phyloP scores from a whole-genome alignment of 2,329 filamentous ascomycete species.

The Aspergillus sp. region DNA sequence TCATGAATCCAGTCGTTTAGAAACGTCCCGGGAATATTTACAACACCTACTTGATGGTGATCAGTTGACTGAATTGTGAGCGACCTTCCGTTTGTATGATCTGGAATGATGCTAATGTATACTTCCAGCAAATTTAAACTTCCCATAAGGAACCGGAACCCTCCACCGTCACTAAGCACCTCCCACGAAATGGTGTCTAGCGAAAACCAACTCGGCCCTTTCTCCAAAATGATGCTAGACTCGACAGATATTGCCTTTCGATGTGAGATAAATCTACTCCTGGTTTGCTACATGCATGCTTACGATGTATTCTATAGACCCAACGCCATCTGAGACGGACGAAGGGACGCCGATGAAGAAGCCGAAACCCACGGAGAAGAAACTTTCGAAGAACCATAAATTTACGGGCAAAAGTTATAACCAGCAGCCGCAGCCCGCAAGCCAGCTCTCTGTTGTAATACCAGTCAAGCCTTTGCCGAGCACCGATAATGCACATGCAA shows the following conservation, averaged over 20 bases:
- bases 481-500: constrained; percentile 36
- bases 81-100: constrained; percentile 2
- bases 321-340: constrained; percentile 29
- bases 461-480: constrained; percentile 44
- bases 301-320: constrained; percentile 29
- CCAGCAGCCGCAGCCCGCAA: constrained; percentile 21
- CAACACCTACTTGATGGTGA: constrained; percentile 70
- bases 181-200: constrained; percentile 24
- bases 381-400: constrained; percentile 37
- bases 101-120: constrained; percentile 15
- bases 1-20: constrained; percentile 61
- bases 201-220: constrained; percentile 47
- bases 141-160: constrained; percentile 28
- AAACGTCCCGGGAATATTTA: constrained; percentile 72
- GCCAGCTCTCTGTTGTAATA: constrained; percentile 49
- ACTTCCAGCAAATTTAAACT: constrained; percentile 42
- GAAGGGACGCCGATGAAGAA: constrained; percentile 23
- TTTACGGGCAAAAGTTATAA: constrained; percentile 42
- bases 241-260: constrained; percentile 45
- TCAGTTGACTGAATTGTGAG: constrained; percentile 53
- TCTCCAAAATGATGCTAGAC: constrained; percentile 56
- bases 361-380: constrained; percentile 24
- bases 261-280: constrained; percentile 33
- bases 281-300: constrained; percentile 9
- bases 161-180: constrained; percentile 19